Evolutionary conservation across 345 rosid genomes (phyloP), one percentile per base, ranked within the genome.

Genomic region (Salix exigua): DNA sequence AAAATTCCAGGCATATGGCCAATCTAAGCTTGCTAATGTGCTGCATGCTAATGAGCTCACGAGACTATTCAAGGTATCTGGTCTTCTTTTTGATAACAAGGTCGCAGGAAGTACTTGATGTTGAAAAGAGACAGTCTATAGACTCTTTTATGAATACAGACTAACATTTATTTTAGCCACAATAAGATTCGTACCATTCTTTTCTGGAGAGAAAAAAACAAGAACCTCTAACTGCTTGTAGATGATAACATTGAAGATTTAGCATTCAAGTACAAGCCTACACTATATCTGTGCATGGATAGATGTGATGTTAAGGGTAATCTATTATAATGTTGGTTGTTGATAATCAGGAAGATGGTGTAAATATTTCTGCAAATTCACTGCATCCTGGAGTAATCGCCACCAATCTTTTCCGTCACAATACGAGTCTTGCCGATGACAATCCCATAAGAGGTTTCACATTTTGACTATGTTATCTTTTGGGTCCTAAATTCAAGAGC

Each of bases 321-420:
- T 25, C 0, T n/a, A 12, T n/a, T 58, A 46, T 13, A 46, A 46
- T 46, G 14, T 58, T 58, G 63, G 13, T 4, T 58, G 63, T 23
- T n/a, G 63, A n/a, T 10, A 9, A 58, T 25, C 84, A 87, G 94
- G 92, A 84, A 69, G 97, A 88, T 46, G 87, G 83, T 65, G 89
- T 46, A 9, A 79, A 87, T 66, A 77, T 91, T 63, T 89, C 90
- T 38, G 88, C 89, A 19, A 93, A 91, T 44, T 90, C 94, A 31
- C 73, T 93, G 83, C 94, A 93, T 83, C 96, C 93, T 9, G 96
- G 97, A 68, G 83, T 75, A 30, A 85, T 93, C 42, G 81, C 78
- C 51, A 93, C 96, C 66, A 91, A 90, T 72, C 84, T 88, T 50
- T 51, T 83, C 13, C 88, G 89, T 40, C 77, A 87, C 72, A 69